Conservation (phyloP, 2,329 filamentous ascomycete genomes). For the Calonectria henricotiae region DNA sequence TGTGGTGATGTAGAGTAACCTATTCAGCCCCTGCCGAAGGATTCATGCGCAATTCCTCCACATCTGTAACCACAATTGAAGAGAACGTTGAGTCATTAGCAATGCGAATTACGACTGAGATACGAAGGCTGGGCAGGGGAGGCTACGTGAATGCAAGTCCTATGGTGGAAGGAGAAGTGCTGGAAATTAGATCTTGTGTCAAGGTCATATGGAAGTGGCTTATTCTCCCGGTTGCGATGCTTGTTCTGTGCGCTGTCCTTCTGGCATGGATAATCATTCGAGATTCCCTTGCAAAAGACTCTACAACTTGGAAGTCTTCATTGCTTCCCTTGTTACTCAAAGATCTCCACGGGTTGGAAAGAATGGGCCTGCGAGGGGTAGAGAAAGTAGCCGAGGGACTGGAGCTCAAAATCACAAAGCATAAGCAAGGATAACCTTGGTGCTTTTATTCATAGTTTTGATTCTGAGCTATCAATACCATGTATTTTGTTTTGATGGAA, state of each 20-base stretch:
- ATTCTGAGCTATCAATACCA: too few relatives aligned
- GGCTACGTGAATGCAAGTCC: neutral
- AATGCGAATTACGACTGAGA: neutral
- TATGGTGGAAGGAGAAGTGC: neutral
- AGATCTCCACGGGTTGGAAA: neutral
- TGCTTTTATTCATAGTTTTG: too few relatives aligned
- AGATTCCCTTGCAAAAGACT: neutral
- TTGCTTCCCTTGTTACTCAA: neutral
- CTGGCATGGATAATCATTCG: neutral
- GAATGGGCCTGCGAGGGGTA: neutral
- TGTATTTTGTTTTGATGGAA: too few relatives aligned
- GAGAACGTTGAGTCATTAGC: neutral
- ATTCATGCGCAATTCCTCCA: neutral
- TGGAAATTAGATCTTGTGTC: neutral
- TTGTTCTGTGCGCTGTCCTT: neutral
- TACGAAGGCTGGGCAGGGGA: neutral
- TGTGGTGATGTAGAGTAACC: too few relatives aligned
- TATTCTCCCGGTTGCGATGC: neutral
- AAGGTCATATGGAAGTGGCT: neutral
- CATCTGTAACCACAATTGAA: neutral
- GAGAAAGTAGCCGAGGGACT: neutral
- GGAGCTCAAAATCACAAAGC: neutral
- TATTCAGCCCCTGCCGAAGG: neutral
- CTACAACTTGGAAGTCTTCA: neutral
- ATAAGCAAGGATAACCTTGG: neutral